phyloP scores from a whole-genome alignment of 805 yeast genomes.

The Peterozyma toletana region DNA sequence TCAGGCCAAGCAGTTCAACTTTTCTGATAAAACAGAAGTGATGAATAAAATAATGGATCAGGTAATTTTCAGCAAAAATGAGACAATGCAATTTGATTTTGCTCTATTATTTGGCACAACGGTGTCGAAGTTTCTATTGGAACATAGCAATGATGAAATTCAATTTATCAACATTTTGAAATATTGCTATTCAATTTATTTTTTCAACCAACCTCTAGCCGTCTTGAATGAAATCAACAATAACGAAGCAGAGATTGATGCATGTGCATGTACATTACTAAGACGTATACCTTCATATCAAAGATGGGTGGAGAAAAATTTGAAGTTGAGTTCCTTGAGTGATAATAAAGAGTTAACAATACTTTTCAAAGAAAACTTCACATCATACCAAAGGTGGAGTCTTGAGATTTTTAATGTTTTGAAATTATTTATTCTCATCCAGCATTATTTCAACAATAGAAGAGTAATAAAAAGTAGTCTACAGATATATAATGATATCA shows the following conservation, averaged over 20 bases:
- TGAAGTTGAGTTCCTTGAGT: not conserved
- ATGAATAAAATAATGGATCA: conserved; percentile 23
- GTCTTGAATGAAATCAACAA: conserved; percentile 3
- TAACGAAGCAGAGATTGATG: conserved; percentile 3
- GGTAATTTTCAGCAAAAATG: conserved; percentile 18
- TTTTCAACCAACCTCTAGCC: conserved; percentile 7
- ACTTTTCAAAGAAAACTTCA: conserved; percentile 3
- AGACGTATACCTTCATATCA: conserved; percentile 4
- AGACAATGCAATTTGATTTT: conserved; percentile 1
- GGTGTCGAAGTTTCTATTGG: conserved; percentile 33
- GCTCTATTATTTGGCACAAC: conserved; percentile 26
- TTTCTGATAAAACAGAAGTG: conserved; percentile 23
- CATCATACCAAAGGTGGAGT: conserved; percentile 1
- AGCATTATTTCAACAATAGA: not conserved
- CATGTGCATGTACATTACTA: not conserved
- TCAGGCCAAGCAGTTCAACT: conserved; percentile 17
- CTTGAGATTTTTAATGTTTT: conserved; percentile 2
- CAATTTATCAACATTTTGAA: conserved; percentile 5
- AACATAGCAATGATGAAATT: conserved; percentile 22
- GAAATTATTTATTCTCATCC: conserved; percentile 2
- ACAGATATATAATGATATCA: conserved; percentile 2
- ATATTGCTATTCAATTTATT: conserved; percentile 7
- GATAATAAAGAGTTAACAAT: not conserved
- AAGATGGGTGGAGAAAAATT: not conserved
- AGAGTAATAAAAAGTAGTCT: not conserved